A percentile compares a stretch with the other conserved stretches of the same genome.
These are phyloP conservation scores for Pythium brachiatum DNA, from an alignment of 352 stramenopile genomes.

Conservation along the genomic window DNA sequence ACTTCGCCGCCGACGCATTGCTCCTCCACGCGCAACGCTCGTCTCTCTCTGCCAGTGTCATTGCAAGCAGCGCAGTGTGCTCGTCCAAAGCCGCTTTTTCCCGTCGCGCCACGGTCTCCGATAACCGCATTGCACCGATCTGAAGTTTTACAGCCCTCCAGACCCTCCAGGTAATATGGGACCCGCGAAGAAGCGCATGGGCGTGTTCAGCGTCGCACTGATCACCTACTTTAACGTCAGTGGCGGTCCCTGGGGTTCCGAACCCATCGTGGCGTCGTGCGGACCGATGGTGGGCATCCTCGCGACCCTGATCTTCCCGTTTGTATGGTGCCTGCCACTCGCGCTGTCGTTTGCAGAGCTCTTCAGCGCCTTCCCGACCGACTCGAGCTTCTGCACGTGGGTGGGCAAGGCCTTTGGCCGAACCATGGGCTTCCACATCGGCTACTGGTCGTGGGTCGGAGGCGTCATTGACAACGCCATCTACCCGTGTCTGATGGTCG, in stretches of 20 bases:
- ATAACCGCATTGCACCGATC: background rate
- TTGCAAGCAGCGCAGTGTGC: no score
- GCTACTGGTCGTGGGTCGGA: slow-evolving; percentile 81
- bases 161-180: background rate
- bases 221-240: slow-evolving; percentile 91
- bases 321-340: slow-evolving; percentile 66
- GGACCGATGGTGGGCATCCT: slow-evolving; percentile 75
- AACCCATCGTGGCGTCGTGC: slow-evolving; percentile 89
- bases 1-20: background rate
- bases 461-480: slow-evolving; percentile 83
- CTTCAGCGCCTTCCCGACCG: slow-evolving; percentile 64
- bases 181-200: slow-evolving; percentile 41
- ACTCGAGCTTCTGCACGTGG: slow-evolving; percentile 77
- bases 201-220: slow-evolving; percentile 62
- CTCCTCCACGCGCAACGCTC: background rate
- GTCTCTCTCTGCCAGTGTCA: background rate
- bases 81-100: background rate
- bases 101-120: background rate
- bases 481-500: slow-evolving; percentile 76
- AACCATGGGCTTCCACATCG: slow-evolving; percentile 79
- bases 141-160: background rate
- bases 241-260: slow-evolving; percentile 93
- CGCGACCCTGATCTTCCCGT: slow-evolving; percentile 59
- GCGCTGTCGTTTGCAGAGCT: slow-evolving; percentile 71
- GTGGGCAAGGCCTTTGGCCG: slow-evolving; percentile 69